phyloP scores from a whole-genome alignment of 768 basidiomycete species.

The Mycena vitilis region DNA sequence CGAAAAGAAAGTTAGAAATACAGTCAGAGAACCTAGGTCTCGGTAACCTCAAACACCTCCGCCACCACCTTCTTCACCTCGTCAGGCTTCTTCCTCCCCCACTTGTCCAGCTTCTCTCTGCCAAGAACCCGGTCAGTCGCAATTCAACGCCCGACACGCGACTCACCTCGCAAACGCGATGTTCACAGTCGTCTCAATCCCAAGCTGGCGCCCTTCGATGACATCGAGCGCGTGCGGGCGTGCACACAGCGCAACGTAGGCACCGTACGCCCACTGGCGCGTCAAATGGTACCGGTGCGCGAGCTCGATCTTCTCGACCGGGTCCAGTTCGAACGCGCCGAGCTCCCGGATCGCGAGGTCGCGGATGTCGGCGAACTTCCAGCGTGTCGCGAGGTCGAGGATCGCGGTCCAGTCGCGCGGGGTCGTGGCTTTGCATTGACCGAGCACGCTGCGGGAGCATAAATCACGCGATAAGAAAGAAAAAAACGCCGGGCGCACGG shows the following conservation, averaged over 20 bases:
- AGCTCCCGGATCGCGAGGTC: slow-evolving; percentile 45
- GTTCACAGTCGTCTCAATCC: slow-evolving; percentile 38
- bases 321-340: slow-evolving; percentile 45
- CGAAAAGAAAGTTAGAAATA: too few species aligned
- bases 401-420: slow-evolving; percentile 49
- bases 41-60: slow-evolving; percentile 37
- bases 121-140: background rate
- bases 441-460: slow-evolving; percentile 34
- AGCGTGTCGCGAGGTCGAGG: slow-evolving; percentile 45
- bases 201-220: slow-evolving; percentile 47
- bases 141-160: background rate
- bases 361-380: slow-evolving; percentile 42
- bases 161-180: slow-evolving; percentile 38
- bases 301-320: slow-evolving; percentile 56
- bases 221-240: slow-evolving; percentile 35
- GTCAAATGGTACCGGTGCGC: slow-evolving; percentile 51
- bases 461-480: background rate
- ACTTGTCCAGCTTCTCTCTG: slow-evolving; percentile 40
- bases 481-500: slow-evolving; percentile 35
- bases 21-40: too few species aligned
- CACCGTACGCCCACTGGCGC: slow-evolving; percentile 39
- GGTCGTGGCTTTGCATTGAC: slow-evolving; percentile 40
- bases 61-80: slow-evolving; percentile 39
- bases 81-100: slow-evolving; percentile 39
- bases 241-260: slow-evolving; percentile 39